phyloP scores from a whole-genome alignment of 2,329 filamentous ascomycete genomes.

The Claviceps paspali region DNA sequence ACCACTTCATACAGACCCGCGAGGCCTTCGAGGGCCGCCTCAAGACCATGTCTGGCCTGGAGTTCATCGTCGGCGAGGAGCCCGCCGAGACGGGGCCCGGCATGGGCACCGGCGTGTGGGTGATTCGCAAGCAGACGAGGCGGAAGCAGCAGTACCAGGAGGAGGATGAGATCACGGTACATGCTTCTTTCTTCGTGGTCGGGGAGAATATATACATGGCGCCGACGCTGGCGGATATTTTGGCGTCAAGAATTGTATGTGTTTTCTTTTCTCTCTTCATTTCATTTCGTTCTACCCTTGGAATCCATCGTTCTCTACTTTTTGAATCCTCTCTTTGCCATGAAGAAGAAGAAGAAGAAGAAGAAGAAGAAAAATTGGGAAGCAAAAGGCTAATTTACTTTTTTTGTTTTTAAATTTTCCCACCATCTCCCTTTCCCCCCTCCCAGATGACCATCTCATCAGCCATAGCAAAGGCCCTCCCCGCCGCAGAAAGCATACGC shows the following conservation, averaged over 20 bases:
- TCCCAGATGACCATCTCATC: constrained; percentile 35
- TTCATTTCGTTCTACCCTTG: too few relatives aligned
- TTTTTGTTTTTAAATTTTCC: neutral
- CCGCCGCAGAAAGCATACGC: constrained; percentile 32
- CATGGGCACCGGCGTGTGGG: constrained; percentile 54
- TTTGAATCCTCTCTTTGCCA: too few relatives aligned
- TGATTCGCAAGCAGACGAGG: constrained; percentile 52
- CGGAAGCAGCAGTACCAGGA: constrained; percentile 37
- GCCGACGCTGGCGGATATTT: constrained; percentile 42
- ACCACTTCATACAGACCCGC: constrained; percentile 40
- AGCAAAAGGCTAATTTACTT: too few relatives aligned
- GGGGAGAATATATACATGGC: constrained; percentile 55
- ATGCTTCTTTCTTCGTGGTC: constrained; percentile 47
- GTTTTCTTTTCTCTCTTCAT: neutral
- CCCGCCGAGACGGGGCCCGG: constrained; percentile 47
- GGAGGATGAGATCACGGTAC: constrained; percentile 44
- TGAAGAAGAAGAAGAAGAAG: too few relatives aligned
- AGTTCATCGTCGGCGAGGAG: constrained; percentile 51
- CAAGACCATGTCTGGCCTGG: constrained; percentile 48
- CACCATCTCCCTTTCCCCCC: neutral
- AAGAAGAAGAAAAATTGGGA: too few relatives aligned
- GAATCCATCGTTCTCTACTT: too few relatives aligned
- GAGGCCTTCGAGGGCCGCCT: constrained; percentile 48
- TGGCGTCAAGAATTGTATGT: constrained; percentile 42
- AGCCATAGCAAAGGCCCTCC: constrained; percentile 36